These are phyloP conservation scores for Pseudogymnoascus verrucosus DNA, from an alignment of 2,329 filamentous ascomycete genomes.

Conservation along the genomic window DNA sequence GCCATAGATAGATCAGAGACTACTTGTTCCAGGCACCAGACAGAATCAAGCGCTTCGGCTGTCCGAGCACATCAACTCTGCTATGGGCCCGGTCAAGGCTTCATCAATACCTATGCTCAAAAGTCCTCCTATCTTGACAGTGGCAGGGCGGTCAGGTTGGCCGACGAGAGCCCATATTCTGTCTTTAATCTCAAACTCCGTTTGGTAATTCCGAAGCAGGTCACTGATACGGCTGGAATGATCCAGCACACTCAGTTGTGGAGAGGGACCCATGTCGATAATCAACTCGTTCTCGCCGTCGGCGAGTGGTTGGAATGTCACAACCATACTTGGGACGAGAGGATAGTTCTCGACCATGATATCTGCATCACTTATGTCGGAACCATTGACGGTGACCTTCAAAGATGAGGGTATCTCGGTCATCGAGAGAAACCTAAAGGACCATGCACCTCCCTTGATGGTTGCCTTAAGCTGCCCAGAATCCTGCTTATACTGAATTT, in stretches of 20 bases:
- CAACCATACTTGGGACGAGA: not conserved
- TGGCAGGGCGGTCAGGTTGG: not conserved
- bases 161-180: slow-evolving; percentile 11
- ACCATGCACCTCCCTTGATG: not conserved
- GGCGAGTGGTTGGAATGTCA: not conserved
- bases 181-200: slow-evolving; percentile 23
- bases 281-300: not conserved
- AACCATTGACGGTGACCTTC: not conserved
- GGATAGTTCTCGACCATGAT: not conserved
- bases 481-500: not conserved
- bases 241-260: not conserved
- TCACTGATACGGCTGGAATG: slow-evolving; percentile 14
- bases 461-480: not conserved
- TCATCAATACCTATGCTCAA: not conserved
- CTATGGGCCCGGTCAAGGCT: not conserved
- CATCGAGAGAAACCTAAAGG: slow-evolving; percentile 3
- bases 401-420: not conserved
- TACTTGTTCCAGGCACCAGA: not conserved
- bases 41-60: not conserved
- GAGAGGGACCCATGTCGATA: not conserved
- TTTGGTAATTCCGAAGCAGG: slow-evolving; percentile 23
- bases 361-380: slow-evolving; percentile 2
- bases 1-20: not conserved
- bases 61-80: not conserved
- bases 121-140: not conserved